phyloP scores from a whole-genome alignment of 108 stramenopile genomes.

The Skeletonema costatum region DNA sequence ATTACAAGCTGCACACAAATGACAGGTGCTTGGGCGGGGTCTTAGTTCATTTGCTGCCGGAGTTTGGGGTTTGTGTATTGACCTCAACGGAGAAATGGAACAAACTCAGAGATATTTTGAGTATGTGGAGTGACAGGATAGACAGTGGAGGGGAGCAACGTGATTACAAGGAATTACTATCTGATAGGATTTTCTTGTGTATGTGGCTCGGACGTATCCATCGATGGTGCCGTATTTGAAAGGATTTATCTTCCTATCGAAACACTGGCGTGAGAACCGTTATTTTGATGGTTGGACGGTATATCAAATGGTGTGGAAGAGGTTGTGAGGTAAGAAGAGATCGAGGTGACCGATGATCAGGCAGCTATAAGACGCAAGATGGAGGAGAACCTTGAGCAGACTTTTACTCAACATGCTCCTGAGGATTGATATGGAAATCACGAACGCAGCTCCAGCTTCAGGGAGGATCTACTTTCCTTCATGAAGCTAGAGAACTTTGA shows the following conservation, averaged over 20 bases:
- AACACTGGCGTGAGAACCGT: conserved; percentile 28
- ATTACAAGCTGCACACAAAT: conserved; percentile 6
- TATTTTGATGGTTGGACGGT: conserved; percentile 51
- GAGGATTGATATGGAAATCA: neutral
- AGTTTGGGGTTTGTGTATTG: conserved; percentile 10
- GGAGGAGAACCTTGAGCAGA: neutral
- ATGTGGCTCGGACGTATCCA: conserved; percentile 41
- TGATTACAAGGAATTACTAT: conserved; percentile 20
- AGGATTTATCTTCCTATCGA: conserved; percentile 48
- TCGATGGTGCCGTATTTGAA: conserved; percentile 49
- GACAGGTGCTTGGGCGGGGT: conserved; percentile 57
- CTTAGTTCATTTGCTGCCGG: neutral
- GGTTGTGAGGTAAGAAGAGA: neutral
- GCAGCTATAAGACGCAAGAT: neutral
- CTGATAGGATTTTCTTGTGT: conserved; percentile 45
- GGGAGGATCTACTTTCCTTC: conserved; percentile 5
- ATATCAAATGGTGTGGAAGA: neutral
- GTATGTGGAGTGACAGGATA: conserved; percentile 2
- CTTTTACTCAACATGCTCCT: neutral
- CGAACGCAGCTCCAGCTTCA: neutral
- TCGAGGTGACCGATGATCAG: neutral
- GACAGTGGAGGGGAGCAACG: neutral
- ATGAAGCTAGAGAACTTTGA: neutral
- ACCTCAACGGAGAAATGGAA: conserved; percentile 44
- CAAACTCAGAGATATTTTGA: conserved; percentile 6